Conservation (phyloP, 2,329 filamentous ascomycete genomes). For the Pestalotiopsis sp. region DNA sequence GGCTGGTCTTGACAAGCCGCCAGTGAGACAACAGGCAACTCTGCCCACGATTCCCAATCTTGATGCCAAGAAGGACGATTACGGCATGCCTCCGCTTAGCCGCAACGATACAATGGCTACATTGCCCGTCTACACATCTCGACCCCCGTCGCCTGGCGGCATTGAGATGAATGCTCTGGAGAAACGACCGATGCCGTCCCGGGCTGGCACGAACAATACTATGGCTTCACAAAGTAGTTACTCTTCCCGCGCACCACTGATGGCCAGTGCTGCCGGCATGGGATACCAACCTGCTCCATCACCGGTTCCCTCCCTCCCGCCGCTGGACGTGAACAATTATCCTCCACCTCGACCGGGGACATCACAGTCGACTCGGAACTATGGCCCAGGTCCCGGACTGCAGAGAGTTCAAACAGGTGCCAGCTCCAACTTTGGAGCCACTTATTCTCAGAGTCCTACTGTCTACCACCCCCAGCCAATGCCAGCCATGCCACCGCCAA, state of each 20-base stretch:
- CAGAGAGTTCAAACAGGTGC: slow-evolving; percentile 22
- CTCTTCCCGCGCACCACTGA: slow-evolving; percentile 64
- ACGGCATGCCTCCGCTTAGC: slow-evolving; percentile 58
- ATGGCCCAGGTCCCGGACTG: slow-evolving; percentile 25
- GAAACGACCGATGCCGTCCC: slow-evolving; percentile 48
- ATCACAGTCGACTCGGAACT: slow-evolving; percentile 36
- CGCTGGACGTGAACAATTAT: slow-evolving; percentile 29
- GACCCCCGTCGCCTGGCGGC: slow-evolving; percentile 54
- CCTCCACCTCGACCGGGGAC: slow-evolving; percentile 37
- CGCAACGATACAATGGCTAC: slow-evolving; percentile 64
- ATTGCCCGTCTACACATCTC: slow-evolving; percentile 63
- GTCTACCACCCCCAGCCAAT: slow-evolving; percentile 25
- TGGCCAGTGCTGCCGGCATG: slow-evolving; percentile 62
- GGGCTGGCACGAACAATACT: slow-evolving; percentile 47
- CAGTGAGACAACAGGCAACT: slow-evolving; percentile 62
- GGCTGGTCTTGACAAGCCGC: slow-evolving; percentile 50
- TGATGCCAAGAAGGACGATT: slow-evolving; percentile 49
- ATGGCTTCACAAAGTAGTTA: slow-evolving; percentile 61
- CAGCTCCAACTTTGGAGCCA: slow-evolving; percentile 20
- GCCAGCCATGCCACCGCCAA: slow-evolving; percentile 34
- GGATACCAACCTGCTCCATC: slow-evolving; percentile 47
- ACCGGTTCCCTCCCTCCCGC: slow-evolving; percentile 37
- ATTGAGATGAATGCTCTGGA: slow-evolving; percentile 56
- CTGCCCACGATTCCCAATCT: slow-evolving; percentile 58
- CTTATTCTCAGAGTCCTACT: slow-evolving; percentile 22